A percentile compares a stretch with the other conserved stretches of the same genome.
These are phyloP conservation scores for Piromyces finnis DNA, from an alignment of 192 early-diverging fungal species.

Conservation along the genomic window DNA sequence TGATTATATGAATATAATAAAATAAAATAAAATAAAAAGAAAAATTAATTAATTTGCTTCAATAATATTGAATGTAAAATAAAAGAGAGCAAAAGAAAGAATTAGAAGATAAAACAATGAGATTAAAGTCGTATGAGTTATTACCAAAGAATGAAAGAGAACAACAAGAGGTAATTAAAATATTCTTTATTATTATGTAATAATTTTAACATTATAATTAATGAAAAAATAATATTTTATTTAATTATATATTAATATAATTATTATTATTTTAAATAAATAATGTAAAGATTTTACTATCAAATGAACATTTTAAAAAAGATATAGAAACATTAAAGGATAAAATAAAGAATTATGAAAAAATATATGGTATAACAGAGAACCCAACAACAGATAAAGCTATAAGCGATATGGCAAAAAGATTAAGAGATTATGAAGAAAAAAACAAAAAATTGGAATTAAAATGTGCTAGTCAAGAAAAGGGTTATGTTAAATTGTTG, in stretches of 20 bases:
- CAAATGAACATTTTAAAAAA: slow-evolving; percentile 12
- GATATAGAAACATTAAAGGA: slow-evolving; percentile 17
- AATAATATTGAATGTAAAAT: too few species aligned
- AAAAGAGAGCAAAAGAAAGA: background rate
- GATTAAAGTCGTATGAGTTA: background rate
- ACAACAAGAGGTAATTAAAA: background rate
- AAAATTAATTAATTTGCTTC: too few species aligned
- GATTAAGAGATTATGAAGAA: slow-evolving; percentile 11
- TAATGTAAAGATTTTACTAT: too few species aligned
- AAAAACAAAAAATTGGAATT: slow-evolving; percentile 23
- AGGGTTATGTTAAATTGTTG: slow-evolving; percentile 21
- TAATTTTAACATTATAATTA: background rate
- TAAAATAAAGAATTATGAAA: slow-evolving; percentile 10
- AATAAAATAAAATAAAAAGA: background rate
- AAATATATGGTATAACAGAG: slow-evolving; percentile 5
- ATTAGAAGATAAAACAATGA: background rate
- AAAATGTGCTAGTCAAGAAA: slow-evolving; percentile 29
- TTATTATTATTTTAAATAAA: too few species aligned
- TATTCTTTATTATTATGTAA: background rate
- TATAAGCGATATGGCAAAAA: slow-evolving; percentile 3
- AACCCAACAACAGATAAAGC: slow-evolving; percentile 10
- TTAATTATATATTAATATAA: too few species aligned
- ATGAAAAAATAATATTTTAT: too few species aligned
- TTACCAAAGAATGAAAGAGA: background rate
- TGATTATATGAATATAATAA: background rate